Conservation (phyloP, 805 yeast genomes). For the Lachancea lanzarotensis region DNA sequence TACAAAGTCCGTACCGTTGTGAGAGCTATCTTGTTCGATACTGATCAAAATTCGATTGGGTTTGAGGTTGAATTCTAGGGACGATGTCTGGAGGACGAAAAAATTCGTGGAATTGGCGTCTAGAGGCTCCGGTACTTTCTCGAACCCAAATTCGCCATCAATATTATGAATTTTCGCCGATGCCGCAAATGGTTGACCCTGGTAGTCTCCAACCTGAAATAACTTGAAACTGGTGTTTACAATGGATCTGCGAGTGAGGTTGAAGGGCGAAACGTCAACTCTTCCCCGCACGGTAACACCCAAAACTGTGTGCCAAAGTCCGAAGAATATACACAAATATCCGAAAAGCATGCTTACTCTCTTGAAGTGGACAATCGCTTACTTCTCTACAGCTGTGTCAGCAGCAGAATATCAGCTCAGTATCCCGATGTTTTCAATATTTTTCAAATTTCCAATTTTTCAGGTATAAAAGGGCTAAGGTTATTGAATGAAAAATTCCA, state of each 20-base stretch:
- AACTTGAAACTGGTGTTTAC: constrained; percentile 23
- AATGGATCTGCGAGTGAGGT: constrained; percentile 16
- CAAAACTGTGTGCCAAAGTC: constrained; percentile 6
- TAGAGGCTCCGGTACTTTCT: constrained; percentile 22
- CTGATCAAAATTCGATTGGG: constrained; percentile 31
- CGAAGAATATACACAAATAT: constrained; percentile 1
- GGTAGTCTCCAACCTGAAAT: constrained; percentile 23
- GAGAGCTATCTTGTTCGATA: constrained; percentile 4
- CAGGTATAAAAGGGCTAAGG: constrained; percentile 1
- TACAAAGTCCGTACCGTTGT: constrained; percentile 12
- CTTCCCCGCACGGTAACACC: constrained; percentile 26
- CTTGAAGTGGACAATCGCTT: too few relatives aligned
- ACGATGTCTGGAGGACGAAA: constrained; percentile 25
- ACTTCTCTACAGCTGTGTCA: too few relatives aligned
- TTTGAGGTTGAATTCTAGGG: constrained; percentile 29
- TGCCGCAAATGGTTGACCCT: constrained; percentile 11
- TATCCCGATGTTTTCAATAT: neutral
- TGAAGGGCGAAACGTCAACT: constrained; percentile 19
- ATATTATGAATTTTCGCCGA: constrained; percentile 12
- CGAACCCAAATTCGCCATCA: constrained; percentile 26
- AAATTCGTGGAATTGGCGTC: constrained; percentile 24
- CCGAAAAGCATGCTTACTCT: constrained; percentile 2
- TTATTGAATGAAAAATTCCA: too few relatives aligned
- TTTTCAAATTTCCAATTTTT: constrained; percentile 1
- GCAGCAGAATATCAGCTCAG: too few relatives aligned